phyloP scores from a whole-genome alignment of 2,329 filamentous ascomycete genomes.

The Emmonsiellopsis sp. region DNA sequence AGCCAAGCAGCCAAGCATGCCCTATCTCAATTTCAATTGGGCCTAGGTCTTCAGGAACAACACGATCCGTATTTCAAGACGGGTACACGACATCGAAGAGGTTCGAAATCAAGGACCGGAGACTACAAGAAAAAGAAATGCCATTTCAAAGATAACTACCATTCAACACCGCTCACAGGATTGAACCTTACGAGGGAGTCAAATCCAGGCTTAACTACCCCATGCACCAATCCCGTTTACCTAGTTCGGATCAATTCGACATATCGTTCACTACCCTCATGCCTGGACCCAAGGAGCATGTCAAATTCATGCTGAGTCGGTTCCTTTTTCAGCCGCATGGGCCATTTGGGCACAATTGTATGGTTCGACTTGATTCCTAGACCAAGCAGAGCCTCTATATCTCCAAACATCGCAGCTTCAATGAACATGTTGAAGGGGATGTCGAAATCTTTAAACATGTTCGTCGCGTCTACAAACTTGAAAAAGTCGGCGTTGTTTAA shows the following conservation, averaged over 20 bases:
- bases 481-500: too few relatives aligned
- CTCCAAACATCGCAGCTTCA: slow-evolving; percentile 4
- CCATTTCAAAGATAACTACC: too few relatives aligned
- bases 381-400: slow-evolving; percentile 4
- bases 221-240: background rate
- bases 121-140: too few relatives aligned
- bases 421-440: slow-evolving; percentile 10
- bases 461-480: slow-evolving; percentile 1
- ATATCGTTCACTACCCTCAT: slow-evolving; percentile 19
- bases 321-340: slow-evolving; percentile 16
- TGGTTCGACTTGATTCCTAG: slow-evolving; percentile 20
- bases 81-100: too few relatives aligned
- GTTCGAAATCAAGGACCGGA: too few relatives aligned
- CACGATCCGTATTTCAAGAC: too few relatives aligned
- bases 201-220: background rate
- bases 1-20: too few relatives aligned
- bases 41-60: too few relatives aligned
- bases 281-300: slow-evolving; percentile 4
- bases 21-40: too few relatives aligned
- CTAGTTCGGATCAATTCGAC: slow-evolving; percentile 18
- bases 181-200: too few relatives aligned
- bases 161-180: background rate
- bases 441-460: slow-evolving; percentile 4
- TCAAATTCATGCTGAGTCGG: slow-evolving; percentile 25
- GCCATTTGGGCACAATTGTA: slow-evolving; percentile 27